A percentile compares a stretch with the other conserved stretches of the same genome.
Evolutionary conservation across 768 basidiomycete genomes (phyloP).

Genomic region (Podaxis sp.): DNA sequence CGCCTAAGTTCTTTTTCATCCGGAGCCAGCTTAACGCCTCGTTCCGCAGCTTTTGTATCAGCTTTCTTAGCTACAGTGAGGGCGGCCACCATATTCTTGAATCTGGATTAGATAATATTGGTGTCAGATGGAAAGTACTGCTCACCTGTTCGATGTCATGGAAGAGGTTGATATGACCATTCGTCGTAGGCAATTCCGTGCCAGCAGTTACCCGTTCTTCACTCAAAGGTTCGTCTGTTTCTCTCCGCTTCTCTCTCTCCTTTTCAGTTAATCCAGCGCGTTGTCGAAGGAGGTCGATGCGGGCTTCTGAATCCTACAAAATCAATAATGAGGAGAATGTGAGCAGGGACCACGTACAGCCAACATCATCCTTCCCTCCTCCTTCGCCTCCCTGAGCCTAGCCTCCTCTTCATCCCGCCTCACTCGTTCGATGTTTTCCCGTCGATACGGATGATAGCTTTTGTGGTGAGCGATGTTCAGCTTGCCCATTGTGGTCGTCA

Average conservation of each 20-base stretch:
- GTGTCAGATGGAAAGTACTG: background rate
- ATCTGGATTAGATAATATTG: background rate
- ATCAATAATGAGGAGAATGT: constrained; percentile 15
- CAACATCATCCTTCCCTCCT: constrained; percentile 70
- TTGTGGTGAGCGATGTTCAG: constrained; percentile 91
- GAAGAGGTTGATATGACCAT: constrained; percentile 82
- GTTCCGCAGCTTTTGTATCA: constrained; percentile 58
- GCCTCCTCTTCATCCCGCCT: constrained; percentile 83
- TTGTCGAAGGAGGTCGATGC: constrained; percentile 63
- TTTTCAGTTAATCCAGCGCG: constrained; percentile 47
- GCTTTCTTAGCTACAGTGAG: constrained; percentile 46
- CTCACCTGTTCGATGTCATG: constrained; percentile 76
- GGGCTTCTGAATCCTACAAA: constrained; percentile 75
- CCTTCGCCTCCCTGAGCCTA: constrained; percentile 57
- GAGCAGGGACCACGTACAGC: constrained; percentile 51
- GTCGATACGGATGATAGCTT: constrained; percentile 83
- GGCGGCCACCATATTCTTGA: constrained; percentile 42
- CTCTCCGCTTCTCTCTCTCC: constrained; percentile 36
- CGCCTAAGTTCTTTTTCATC: constrained; percentile 75
- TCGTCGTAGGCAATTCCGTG: constrained; percentile 43
- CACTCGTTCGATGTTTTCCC: constrained; percentile 83
- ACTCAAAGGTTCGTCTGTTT: constrained; percentile 36
- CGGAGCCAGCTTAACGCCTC: constrained; percentile 73
- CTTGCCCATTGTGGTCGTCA: constrained; percentile 60
- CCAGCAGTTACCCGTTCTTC: constrained; percentile 21